Evolutionary conservation across 1,139 yeast species (phyloP).

Genomic region (Hemisphaericaspora lyxosophila): DNA sequence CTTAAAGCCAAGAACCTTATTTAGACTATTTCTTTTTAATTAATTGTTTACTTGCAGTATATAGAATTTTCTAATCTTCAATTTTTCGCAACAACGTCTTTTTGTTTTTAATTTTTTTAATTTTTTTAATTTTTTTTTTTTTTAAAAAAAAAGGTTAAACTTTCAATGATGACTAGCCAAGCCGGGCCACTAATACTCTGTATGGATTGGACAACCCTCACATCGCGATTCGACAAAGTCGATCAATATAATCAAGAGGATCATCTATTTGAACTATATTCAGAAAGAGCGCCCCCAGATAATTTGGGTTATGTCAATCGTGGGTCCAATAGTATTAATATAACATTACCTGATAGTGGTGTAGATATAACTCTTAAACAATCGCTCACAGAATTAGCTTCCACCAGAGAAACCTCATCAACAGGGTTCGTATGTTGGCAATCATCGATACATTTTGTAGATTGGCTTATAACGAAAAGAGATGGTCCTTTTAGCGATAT

Average conservation of each 20-base stretch:
- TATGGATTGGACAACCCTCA: constrained; percentile 1
- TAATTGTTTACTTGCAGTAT: no score
- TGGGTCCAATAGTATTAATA: constrained; percentile 24
- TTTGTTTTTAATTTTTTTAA: no score
- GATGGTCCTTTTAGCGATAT: constrained; percentile 23
- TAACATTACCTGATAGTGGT: constrained; percentile 32
- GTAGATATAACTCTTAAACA: constrained; percentile 39
- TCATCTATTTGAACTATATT: constrained; percentile 51
- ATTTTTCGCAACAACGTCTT: no score
- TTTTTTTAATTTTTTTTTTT: no score
- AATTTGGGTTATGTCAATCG: constrained; percentile 53
- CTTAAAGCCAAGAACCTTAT: constrained; percentile 74
- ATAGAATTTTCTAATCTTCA: no score
- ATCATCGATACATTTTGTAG: constrained; percentile 48
- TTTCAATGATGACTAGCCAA: background rate
- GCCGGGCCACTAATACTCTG: no score
- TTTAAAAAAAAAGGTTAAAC: background rate
- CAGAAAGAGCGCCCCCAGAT: constrained; percentile 32
- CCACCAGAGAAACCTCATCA: constrained; percentile 44
- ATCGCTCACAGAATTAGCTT: constrained; percentile 41
- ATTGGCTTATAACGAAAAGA: constrained; percentile 45
- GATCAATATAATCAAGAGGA: constrained; percentile 24
- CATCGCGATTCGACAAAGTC: constrained; percentile 8
- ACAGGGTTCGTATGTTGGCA: constrained; percentile 75
- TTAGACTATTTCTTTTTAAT: no score